Base-by-base conservation (phyloP, 2,329 filamentous ascomycete species). In the Fusarium succisae region DNA sequence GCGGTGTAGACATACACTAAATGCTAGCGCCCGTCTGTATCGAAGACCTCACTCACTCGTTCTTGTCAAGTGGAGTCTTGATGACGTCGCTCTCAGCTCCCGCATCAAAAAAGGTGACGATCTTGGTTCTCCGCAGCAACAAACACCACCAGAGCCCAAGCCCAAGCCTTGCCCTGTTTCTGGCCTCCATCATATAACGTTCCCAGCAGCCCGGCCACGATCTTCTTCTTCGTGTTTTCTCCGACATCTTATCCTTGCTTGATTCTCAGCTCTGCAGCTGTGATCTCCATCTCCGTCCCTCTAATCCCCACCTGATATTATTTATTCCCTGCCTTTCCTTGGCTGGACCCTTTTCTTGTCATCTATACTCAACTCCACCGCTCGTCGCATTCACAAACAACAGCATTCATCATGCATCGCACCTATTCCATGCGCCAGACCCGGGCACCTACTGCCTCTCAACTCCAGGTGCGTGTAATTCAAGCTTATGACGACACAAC, bases 351-450 rank as follows among this genome's bases (percentile, higher is more conserved):
- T 66, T 68, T 69, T 62, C 41, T 70, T 68, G 50, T 72, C 69
- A 59, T 59, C 56, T 24, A 51, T 24, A n/a, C 56, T 59, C 32
- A 71, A 58, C 76, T 72, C 76, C 74, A 75, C 75, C 53, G 55
- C 69, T 58, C 77, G 66, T 73, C 77, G 64, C 66, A 77, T 67
- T 53, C 69, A 74, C 50, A 69, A 70, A 63, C 63, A 73, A 51
- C 32, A 59, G 13, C 32, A 51, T 28, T 47, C 84, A 86, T 72
- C 65, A 99, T 99, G 96, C 96, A 99, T 90, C 95, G 96, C 84
- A 98, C 96, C 76, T 99, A 98, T 84, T 98, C 95, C 80, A 97
- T 98, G 96, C 95, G 96, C 92, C 93, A 97, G 86, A 93, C 94
- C 85, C 92, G 96, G 89, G 94, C 94, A 84, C 96, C 96, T 55